Conservation (phyloP, 331 rosid genomes). For the Malus hybrid region DNA sequence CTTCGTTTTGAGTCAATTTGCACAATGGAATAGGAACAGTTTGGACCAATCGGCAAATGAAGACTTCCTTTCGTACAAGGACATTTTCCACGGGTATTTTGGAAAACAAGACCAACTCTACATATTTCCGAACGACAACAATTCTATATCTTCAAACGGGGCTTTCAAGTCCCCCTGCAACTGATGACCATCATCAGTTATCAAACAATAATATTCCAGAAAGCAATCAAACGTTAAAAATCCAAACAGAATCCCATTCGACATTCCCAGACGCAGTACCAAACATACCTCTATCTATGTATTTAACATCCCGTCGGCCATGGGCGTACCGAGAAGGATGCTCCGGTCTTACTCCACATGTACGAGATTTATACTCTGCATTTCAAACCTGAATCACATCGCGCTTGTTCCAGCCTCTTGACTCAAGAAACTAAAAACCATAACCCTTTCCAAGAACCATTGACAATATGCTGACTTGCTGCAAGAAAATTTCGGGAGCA, state of each 20-base stretch:
- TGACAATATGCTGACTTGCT: slow-evolving; percentile 28
- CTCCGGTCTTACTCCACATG: background rate
- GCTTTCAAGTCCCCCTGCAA: background rate
- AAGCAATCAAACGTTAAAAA: background rate
- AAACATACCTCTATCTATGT: slow-evolving; percentile 2
- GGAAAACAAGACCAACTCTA: too few species aligned
- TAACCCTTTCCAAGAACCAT: slow-evolving; percentile 21
- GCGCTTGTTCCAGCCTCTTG: slow-evolving; percentile 20
- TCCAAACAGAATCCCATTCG: background rate
- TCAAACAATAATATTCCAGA: background rate
- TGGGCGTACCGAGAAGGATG: background rate
- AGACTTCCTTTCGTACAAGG: too few species aligned
- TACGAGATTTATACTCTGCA: slow-evolving; percentile 3
- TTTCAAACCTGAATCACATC: slow-evolving; percentile 22
- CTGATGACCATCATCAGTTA: background rate
- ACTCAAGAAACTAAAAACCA: slow-evolving; percentile 18
- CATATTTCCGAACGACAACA: too few species aligned
- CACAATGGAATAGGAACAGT: too few species aligned
- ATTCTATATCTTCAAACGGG: background rate
- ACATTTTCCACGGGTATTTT: too few species aligned
- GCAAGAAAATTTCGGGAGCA: slow-evolving; percentile 25
- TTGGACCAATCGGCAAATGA: too few species aligned
- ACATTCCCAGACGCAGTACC: background rate
- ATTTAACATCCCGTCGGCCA: background rate
- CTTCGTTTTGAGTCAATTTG: too few species aligned